These are phyloP conservation scores for Lolium perenne DNA, from an alignment of 176 grass and related monocot genomes.

Conservation along the genomic window DNA sequence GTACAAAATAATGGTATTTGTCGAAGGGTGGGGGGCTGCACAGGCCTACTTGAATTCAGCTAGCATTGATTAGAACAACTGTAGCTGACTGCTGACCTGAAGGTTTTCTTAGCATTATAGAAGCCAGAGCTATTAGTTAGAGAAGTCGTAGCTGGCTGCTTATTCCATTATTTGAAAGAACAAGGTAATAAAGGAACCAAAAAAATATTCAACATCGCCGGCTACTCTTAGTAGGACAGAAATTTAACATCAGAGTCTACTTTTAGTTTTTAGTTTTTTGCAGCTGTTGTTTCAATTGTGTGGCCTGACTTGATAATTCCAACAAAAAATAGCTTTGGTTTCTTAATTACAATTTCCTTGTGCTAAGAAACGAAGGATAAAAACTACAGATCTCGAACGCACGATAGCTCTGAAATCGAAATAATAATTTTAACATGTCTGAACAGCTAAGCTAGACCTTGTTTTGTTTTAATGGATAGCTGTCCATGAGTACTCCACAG, in stretches of 20 bases:
- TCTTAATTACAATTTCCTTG: conserved; percentile 26
- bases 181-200: neutral
- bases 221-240: neutral
- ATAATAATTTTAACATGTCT: neutral
- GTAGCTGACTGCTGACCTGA: conserved; percentile 4
- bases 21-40: neutral
- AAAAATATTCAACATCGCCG: neutral
- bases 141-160: neutral
- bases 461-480: neutral
- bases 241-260: neutral
- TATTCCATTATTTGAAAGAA: neutral
- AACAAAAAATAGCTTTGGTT: neutral
- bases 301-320: conserved; percentile 1
- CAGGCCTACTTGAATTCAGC: neutral
- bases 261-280: neutral
- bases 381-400: neutral
- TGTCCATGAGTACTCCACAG: neutral
- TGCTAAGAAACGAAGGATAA: neutral
- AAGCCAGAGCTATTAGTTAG: neutral
- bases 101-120: neutral
- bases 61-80: neutral
- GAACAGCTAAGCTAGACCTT: conserved; percentile 4
- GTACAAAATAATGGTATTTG: neutral
- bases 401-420: neutral
- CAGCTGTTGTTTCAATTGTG: neutral